phyloP scores from a whole-genome alignment of 164 flowering plant genomes.

The Magnolia sinica region DNA sequence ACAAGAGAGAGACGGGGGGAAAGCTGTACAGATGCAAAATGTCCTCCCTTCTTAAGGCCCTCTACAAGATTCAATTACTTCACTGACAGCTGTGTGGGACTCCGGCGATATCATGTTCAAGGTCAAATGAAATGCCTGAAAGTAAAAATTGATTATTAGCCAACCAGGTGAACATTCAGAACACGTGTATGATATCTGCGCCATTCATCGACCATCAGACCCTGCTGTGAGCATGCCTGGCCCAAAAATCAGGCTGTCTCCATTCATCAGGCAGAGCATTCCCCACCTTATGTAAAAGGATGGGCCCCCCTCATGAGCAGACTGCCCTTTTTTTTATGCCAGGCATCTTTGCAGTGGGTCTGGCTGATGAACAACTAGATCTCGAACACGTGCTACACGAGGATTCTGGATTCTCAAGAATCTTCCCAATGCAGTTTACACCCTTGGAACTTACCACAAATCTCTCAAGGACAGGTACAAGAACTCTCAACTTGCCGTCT shows the following conservation, averaged over 20 bases:
- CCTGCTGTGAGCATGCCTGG: not conserved
- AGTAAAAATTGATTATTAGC: not conserved
- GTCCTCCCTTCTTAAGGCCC: slow-evolving; percentile 21
- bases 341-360: no score
- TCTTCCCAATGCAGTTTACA: not conserved
- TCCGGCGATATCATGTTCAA: slow-evolving; percentile 90
- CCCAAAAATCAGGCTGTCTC: no score
- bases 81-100: slow-evolving; percentile 70
- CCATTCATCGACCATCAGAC: not conserved
- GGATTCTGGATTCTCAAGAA: not conserved
- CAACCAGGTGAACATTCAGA: not conserved
- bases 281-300: no score
- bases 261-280: not conserved
- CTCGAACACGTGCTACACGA: not conserved
- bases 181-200: not conserved
- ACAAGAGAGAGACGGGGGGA: not conserved
- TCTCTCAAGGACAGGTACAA: slow-evolving; percentile 93
- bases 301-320: no score
- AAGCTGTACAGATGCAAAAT: not conserved
- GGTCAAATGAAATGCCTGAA: slow-evolving; percentile 85
- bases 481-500: slow-evolving; percentile 52
- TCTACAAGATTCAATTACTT: slow-evolving; percentile 91
- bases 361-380: not conserved
- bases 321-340: no score
- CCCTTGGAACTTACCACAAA: slow-evolving; percentile 66